Evolutionary conservation across 2,329 filamentous ascomycete species (phyloP), one percentile per base, ranked within the genome.

Genomic region (Epichloe glyceriae): DNA sequence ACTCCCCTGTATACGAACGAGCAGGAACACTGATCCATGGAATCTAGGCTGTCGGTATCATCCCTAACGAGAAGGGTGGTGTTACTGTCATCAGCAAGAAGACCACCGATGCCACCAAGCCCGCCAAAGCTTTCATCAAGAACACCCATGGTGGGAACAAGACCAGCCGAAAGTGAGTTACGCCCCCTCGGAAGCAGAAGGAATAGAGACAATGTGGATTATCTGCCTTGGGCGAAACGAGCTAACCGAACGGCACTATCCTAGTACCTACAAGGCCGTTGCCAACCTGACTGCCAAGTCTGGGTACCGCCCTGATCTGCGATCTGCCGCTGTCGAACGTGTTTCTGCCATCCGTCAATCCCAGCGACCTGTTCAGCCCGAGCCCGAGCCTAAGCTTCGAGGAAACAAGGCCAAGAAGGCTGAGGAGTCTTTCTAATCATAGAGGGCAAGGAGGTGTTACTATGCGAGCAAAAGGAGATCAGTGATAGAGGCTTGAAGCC

Each of bases 11-110:
- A 47, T 33, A 44, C 19, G 43, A 50, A 14, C 38, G 47, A 54
- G 42, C 8, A 35, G 22, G 20, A 47, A 42, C 11, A 49, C 56
- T 53, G 58, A 61, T 46, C 55, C 48, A 61, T 53, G 60, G 55
- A 58, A 33, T 39, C 50, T 50, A 91, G 88, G 90, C 93, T 63
- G 75, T 97, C 66, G 88, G 90, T 68, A 74, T 98, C 66, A 73
- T 81, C 64, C 67, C 83, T 63, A 78, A 72, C 62, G 81, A 88
- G 71, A 85, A 91, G 73, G 87, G 87, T 63, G 88, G 83, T 65
- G 76, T 97, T 62, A 76, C 79, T 66, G 73, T 96, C 66, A 77
- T 82, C 72, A 86, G 82, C 79, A 97, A 97, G 87, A 93, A 89
- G 77, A 67, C 76, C 67, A 75, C 76, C 62, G 78, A 79, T 66